These are phyloP conservation scores for Crithidia sp. DNA, from an alignment of 208 protist genomes.

Conservation along the genomic window DNA sequence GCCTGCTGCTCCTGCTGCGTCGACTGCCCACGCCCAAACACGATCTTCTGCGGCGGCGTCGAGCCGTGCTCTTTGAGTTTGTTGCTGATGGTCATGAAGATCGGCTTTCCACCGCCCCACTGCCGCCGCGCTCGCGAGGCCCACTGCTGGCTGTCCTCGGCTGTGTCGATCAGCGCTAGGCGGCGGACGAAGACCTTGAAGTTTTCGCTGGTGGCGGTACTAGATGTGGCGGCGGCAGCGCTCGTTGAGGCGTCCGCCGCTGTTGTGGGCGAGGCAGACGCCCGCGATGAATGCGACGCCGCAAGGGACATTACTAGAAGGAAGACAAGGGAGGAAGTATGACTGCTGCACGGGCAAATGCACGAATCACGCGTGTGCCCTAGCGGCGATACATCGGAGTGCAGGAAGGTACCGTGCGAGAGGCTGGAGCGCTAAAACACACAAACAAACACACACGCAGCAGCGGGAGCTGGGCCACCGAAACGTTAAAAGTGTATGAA, in stretches of 20 bases:
- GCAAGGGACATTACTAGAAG: slow-evolving; percentile 2
- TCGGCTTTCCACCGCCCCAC: slow-evolving; percentile 71
- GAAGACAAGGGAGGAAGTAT: neutral
- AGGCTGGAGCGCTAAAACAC: too few relatives aligned
- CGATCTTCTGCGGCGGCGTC: slow-evolving; percentile 56
- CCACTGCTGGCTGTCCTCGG: slow-evolving; percentile 77
- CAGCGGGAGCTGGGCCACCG: too few relatives aligned
- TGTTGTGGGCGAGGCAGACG: slow-evolving; percentile 12
- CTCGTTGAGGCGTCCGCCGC: neutral
- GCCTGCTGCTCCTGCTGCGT: slow-evolving; percentile 39
- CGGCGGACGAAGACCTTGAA: slow-evolving; percentile 65
- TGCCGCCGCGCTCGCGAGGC: slow-evolving; percentile 59
- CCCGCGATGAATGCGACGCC: neutral
- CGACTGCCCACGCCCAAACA: slow-evolving; percentile 33
- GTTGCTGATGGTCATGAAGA: slow-evolving; percentile 66
- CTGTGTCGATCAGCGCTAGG: slow-evolving; percentile 84
- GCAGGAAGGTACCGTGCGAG: too few relatives aligned
- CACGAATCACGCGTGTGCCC: too few relatives aligned
- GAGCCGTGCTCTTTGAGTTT: slow-evolving; percentile 51
- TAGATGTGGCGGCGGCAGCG: slow-evolving; percentile 1
- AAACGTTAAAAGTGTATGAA: neutral
- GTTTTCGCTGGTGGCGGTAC: slow-evolving; percentile 19
- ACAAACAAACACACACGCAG: too few relatives aligned
- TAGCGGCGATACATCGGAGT: too few relatives aligned
- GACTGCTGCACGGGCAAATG: too few relatives aligned